These are phyloP conservation scores for Pichia sp. DNA, from an alignment of 1,139 yeast species.

Conservation along the genomic window DNA sequence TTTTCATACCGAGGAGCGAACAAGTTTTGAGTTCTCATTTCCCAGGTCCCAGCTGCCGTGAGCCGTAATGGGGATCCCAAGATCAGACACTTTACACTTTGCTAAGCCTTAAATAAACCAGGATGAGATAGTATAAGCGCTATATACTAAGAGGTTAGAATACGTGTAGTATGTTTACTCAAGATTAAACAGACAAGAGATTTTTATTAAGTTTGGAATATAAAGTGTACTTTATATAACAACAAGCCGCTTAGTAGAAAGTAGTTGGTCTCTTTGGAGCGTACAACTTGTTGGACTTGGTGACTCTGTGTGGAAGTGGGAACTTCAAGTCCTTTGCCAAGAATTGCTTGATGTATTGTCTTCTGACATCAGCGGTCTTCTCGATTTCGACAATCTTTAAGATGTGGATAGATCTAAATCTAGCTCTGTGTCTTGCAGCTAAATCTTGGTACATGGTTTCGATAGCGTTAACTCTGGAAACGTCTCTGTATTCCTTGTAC, in stretches of 20 bases:
- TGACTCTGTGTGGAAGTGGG: slow-evolving; percentile 99
- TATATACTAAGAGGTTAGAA: too few relatives aligned
- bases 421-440: slow-evolving; percentile 99
- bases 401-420: slow-evolving; percentile 99
- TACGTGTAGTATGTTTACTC: too few relatives aligned
- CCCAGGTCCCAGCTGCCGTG: too few relatives aligned
- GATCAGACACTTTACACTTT: too few relatives aligned
- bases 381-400: slow-evolving; percentile 98
- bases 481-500: slow-evolving; percentile 99
- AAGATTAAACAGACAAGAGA: slow-evolving; percentile 10
- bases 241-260: slow-evolving; percentile 58
- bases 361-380: slow-evolving; percentile 97
- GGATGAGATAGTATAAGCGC: too few relatives aligned
- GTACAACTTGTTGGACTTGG: slow-evolving; percentile 82
- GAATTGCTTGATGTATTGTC: slow-evolving; percentile 98
- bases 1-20: too few relatives aligned
- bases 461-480: slow-evolving; percentile 98
- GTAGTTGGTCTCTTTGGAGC: slow-evolving; percentile 94
- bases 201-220: slow-evolving; percentile 14
- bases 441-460: slow-evolving; percentile 98
- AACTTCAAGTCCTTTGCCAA: slow-evolving; percentile 93
- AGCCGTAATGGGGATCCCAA: too few relatives aligned
- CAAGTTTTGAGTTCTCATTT: too few relatives aligned
- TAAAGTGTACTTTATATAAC: slow-evolving; percentile 14
- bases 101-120: too few relatives aligned